Conservation (phyloP, 495 filamentous ascomycete genomes). For the Podospora pseudocomata region DNA sequence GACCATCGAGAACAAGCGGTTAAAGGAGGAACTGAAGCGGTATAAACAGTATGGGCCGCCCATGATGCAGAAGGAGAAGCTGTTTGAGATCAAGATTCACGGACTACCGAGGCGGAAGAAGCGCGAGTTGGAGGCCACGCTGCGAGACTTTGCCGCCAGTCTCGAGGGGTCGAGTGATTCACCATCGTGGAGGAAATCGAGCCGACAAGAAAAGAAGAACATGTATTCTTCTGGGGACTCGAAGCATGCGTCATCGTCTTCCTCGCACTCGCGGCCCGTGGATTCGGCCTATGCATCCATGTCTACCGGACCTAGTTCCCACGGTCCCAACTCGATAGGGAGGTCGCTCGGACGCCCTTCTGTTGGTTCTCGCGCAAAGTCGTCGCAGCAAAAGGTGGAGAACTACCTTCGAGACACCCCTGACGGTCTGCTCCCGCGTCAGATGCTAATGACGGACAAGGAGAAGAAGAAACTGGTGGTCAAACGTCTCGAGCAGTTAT, state of each 20-base stretch:
- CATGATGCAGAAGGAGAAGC: constrained; percentile 58
- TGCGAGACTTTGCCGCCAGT: constrained; percentile 61
- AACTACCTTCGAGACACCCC: constrained; percentile 61
- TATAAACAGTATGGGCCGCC: constrained; percentile 61
- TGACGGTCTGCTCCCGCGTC: constrained; percentile 52
- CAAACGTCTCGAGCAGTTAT: constrained; percentile 67
- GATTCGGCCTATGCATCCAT: constrained; percentile 76
- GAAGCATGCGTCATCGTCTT: constrained; percentile 47
- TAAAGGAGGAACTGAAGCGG: constrained; percentile 64
- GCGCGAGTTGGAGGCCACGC: constrained; percentile 65
- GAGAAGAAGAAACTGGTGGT: constrained; percentile 70
- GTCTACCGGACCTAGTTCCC: constrained; percentile 48
- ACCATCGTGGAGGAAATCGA: constrained; percentile 31
- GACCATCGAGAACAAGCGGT: constrained; percentile 65
- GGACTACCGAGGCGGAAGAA: constrained; percentile 62
- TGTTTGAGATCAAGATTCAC: constrained; percentile 75
- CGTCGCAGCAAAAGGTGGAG: constrained; percentile 51
- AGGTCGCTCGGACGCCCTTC: constrained; percentile 27
- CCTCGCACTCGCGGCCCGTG: constrained; percentile 53
- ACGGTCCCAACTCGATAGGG: constrained; percentile 35
- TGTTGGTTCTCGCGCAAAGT: constrained; percentile 23
- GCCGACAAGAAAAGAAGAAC: constrained; percentile 30
- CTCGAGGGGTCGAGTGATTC: constrained; percentile 45
- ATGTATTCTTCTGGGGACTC: constrained; percentile 34
- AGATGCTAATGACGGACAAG: constrained; percentile 56